Evolutionary conservation across 2,329 filamentous ascomycete genomes (phyloP).

Genomic region (Nigrograna mackinnonii): DNA sequence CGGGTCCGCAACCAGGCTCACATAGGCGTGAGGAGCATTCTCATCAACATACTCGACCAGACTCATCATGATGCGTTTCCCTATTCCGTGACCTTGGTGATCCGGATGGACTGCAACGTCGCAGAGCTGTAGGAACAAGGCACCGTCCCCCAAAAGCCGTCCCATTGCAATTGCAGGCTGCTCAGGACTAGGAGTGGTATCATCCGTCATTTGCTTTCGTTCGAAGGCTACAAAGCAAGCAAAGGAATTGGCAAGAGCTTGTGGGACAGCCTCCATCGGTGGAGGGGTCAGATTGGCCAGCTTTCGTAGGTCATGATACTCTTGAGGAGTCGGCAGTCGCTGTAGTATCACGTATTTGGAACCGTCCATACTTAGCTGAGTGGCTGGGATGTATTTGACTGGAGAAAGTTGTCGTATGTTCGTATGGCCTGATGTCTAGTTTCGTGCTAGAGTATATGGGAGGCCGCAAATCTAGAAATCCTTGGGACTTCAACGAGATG

Average conservation of each 20-base stretch:
- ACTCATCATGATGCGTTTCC: conserved; percentile 48
- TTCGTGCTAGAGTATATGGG: no score
- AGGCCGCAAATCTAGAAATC: no score
- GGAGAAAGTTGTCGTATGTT: no score
- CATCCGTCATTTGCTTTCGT: conserved; percentile 22
- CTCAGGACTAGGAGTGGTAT: conserved; percentile 15
- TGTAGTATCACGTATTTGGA: conserved; percentile 28
- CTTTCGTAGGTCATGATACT: conserved; percentile 34
- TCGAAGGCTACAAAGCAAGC: conserved; percentile 29
- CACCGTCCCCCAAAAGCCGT: conserved; percentile 55
- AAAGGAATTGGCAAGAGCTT: conserved; percentile 28
- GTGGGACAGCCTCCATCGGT: conserved; percentile 26
- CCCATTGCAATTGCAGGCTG: conserved; percentile 52
- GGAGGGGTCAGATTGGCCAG: conserved; percentile 33
- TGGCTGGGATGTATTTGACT: no score
- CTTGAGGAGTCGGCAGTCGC: conserved; percentile 28
- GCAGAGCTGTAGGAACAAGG: conserved; percentile 55
- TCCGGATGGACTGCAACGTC: conserved; percentile 56
- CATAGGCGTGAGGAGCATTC: conserved; percentile 47
- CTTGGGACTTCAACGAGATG: no score
- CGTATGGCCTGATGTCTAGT: no score
- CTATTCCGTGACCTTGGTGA: conserved; percentile 54
- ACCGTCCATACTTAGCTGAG: conserved; percentile 12
- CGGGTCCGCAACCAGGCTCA: conserved; percentile 52
- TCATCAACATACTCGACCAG: conserved; percentile 47